A percentile compares a stretch with the other conserved stretches of the same genome.
Evolutionary conservation across 805 yeast genomes (phyloP).

Genomic region (Wickerhamomyces queroliae): DNA sequence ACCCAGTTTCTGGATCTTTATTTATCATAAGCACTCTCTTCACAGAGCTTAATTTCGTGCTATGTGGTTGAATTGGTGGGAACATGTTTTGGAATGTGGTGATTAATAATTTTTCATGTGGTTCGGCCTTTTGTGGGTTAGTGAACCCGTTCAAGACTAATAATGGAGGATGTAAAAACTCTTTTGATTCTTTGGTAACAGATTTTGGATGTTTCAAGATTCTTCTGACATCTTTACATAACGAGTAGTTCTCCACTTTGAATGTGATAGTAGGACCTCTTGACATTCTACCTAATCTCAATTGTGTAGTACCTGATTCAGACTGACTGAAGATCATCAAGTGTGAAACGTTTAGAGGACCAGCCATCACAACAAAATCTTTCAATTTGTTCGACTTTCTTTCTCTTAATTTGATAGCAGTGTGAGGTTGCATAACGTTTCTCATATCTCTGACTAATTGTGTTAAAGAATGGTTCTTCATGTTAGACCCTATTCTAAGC

Average conservation of each 20-base stretch:
- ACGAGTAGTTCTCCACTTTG: constrained; percentile 67
- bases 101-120: constrained; percentile 75
- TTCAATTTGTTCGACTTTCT: constrained; percentile 81
- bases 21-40: constrained; percentile 82
- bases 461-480: constrained; percentile 73
- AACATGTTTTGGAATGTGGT: constrained; percentile 93
- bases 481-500: constrained; percentile 71
- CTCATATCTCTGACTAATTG: constrained; percentile 87
- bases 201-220: constrained; percentile 77
- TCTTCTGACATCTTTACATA: constrained; percentile 72
- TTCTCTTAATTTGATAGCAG: constrained; percentile 84
- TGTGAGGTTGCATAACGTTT: constrained; percentile 91
- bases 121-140: constrained; percentile 55
- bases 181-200: constrained; percentile 52
- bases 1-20: constrained; percentile 63
- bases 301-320: constrained; percentile 72
- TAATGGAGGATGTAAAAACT: constrained; percentile 76
- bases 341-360: constrained; percentile 91
- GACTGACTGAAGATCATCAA: constrained; percentile 82
- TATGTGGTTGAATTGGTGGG: constrained; percentile 89
- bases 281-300: constrained; percentile 83
- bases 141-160: constrained; percentile 88
- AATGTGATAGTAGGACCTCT: constrained; percentile 93
- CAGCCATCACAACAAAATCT: constrained; percentile 98
- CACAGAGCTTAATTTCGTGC: constrained; percentile 66